Evolutionary conservation across 2,329 filamentous ascomycete genomes (phyloP).

Genomic region (Cercospora sojina): DNA sequence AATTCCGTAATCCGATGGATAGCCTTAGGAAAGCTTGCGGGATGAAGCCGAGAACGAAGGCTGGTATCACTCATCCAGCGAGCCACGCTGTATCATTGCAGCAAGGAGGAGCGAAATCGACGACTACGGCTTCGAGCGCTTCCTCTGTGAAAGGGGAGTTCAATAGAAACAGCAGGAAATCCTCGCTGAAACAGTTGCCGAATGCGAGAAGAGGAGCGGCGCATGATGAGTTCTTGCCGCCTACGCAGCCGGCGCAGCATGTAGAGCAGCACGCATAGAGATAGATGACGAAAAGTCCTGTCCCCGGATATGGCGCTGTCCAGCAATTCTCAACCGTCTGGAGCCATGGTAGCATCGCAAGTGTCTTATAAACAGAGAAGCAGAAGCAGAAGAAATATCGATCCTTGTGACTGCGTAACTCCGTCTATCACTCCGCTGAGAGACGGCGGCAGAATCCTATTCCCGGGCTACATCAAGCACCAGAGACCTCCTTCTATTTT

Average conservation of each 20-base stretch:
- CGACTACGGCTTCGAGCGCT: background rate
- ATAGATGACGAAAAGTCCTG: background rate
- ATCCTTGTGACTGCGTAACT: background rate
- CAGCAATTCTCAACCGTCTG: background rate
- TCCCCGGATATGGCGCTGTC: background rate
- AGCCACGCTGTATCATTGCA: background rate
- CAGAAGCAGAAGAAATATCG: background rate
- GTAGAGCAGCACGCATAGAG: constrained; percentile 8
- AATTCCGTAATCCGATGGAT: background rate
- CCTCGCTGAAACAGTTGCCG: background rate
- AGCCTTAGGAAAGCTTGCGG: background rate
- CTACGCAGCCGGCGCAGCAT: constrained; percentile 6
- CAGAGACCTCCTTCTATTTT: background rate
- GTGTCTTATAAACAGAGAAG: background rate
- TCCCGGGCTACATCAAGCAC: background rate
- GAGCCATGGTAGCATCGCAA: background rate
- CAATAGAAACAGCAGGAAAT: background rate
- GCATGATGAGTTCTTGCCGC: background rate
- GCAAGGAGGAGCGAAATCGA: background rate
- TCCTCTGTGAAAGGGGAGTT: background rate
- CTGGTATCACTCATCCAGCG: background rate
- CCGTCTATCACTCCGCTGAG: background rate
- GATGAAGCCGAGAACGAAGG: background rate
- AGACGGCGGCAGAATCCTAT: background rate
- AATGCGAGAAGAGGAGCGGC: background rate